Evolutionary conservation across 1,284 basidiomycete species (phyloP).

Genomic region (Leccinum proximum): DNA sequence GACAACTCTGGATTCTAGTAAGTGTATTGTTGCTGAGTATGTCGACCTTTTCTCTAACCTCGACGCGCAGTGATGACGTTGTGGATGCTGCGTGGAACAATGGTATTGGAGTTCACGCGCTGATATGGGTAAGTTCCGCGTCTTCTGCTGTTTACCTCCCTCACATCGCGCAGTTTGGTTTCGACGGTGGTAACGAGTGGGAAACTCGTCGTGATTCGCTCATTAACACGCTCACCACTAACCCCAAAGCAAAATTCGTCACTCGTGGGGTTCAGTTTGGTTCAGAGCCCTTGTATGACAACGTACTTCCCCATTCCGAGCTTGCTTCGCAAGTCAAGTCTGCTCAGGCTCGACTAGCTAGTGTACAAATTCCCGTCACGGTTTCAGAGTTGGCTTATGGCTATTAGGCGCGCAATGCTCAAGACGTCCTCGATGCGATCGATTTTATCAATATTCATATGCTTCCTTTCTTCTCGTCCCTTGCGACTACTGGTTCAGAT

Average conservation of each 20-base stretch:
- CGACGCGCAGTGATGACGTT: constrained; percentile 52
- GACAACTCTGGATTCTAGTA: constrained; percentile 66
- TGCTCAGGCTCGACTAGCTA: constrained; percentile 49
- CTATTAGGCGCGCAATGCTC: constrained; percentile 48
- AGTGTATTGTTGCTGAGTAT: constrained; percentile 19
- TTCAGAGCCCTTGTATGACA: constrained; percentile 72
- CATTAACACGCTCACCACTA: constrained; percentile 52
- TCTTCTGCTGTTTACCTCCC: neutral
- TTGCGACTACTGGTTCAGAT: constrained; percentile 36
- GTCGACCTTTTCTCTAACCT: neutral
- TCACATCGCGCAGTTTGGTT: constrained; percentile 51
- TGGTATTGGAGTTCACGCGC: constrained; percentile 66
- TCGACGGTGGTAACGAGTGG: constrained; percentile 55
- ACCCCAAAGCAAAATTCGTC: constrained; percentile 64
- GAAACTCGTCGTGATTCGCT: constrained; percentile 50
- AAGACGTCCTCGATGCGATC: constrained; percentile 57
- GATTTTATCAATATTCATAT: constrained; percentile 72
- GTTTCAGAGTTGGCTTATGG: constrained; percentile 51
- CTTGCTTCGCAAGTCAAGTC: constrained; percentile 55
- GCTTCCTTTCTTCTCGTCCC: constrained; percentile 65
- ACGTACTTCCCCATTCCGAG: constrained; percentile 45
- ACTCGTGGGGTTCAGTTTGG: constrained; percentile 69
- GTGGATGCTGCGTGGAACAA: constrained; percentile 71
- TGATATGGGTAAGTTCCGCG: constrained; percentile 59
- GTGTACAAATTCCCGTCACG: constrained; percentile 62